A percentile compares a stretch with the other conserved stretches of the same genome.
Evolutionary conservation across 768 basidiomycete species (phyloP).

Genomic region (Rossbeevera mucosa): DNA sequence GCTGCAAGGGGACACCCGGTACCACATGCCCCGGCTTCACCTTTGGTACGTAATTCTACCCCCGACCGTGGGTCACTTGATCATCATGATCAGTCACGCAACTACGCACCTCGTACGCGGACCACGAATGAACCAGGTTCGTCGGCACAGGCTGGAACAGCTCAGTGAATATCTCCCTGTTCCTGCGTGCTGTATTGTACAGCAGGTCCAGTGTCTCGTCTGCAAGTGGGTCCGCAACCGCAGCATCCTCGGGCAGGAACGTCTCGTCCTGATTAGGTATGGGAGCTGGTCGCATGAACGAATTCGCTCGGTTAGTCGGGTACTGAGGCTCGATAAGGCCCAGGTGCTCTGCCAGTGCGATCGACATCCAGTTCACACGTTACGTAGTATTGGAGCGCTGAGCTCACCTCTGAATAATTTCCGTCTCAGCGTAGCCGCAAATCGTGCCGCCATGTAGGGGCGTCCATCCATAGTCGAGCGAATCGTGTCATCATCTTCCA

Average conservation of each 20-base stretch:
- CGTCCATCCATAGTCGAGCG: conserved; percentile 73
- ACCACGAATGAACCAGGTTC: conserved; percentile 76
- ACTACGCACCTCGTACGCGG: conserved; percentile 63
- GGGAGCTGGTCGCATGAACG: conserved; percentile 81
- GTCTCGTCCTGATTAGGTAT: conserved; percentile 64
- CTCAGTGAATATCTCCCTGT: conserved; percentile 82
- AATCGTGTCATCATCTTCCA: conserved; percentile 83
- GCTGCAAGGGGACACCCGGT: conserved; percentile 56
- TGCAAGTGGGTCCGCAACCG: conserved; percentile 76
- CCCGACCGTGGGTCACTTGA: conserved; percentile 6
- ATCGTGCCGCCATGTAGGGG: conserved; percentile 66
- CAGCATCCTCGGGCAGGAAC: conserved; percentile 47
- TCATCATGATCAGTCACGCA: conserved; percentile 6
- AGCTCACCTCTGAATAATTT: conserved; percentile 72
- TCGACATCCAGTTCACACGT: conserved; percentile 5
- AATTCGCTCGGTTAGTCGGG: conserved; percentile 34
- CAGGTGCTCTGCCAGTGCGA: conserved; percentile 76
- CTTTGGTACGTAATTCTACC: conserved; percentile 71
- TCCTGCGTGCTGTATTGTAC: conserved; percentile 68
- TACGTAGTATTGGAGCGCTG: neutral
- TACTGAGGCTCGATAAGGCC: conserved; percentile 78
- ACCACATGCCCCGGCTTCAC: conserved; percentile 79
- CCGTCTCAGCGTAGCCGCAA: conserved; percentile 80
- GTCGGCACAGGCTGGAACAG: conserved; percentile 84
- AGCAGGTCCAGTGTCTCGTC: conserved; percentile 57